Evolutionary conservation across 805 yeast genomes (phyloP).

Genomic region (Myxozyma geophila): DNA sequence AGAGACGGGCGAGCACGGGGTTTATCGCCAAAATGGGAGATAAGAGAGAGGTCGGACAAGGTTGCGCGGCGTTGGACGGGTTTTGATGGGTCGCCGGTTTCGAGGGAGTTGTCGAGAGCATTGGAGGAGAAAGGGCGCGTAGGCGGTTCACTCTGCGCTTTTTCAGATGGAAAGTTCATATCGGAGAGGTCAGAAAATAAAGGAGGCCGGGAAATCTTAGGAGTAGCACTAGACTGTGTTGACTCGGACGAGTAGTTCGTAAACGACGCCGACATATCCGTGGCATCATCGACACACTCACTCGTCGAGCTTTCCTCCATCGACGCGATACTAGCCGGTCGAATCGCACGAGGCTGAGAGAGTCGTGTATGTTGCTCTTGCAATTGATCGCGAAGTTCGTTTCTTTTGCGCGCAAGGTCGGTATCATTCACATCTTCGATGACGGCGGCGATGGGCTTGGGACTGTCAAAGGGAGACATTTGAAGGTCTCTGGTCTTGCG

Average conservation of each 20-base stretch:
- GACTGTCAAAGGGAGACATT: not conserved
- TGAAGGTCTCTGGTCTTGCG: not conserved
- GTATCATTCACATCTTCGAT: not conserved
- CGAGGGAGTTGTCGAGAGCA: too few relatives aligned
- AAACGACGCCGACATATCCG: not conserved
- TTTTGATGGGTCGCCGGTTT: not conserved
- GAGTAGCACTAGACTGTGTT: not conserved
- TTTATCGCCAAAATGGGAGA: constrained; percentile 6
- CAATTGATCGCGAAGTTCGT: not conserved
- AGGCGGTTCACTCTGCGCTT: not conserved
- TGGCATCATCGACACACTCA: not conserved
- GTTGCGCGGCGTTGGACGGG: constrained; percentile 2
- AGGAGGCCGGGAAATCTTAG: not conserved
- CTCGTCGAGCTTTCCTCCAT: not conserved
- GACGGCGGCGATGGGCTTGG: not conserved
- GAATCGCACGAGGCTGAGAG: constrained; percentile 7
- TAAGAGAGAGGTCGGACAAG: not conserved
- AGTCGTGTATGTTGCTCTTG: constrained; percentile 8
- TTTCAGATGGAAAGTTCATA: not conserved
- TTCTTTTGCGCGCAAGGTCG: not conserved
- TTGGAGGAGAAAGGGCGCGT: too few relatives aligned
- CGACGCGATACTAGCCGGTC: constrained; percentile 15
- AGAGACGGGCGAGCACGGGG: constrained; percentile 5
- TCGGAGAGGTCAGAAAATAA: not conserved
- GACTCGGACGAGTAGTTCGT: not conserved